Base-by-base conservation (phyloP, 768 basidiomycete species). In the Exidia glandulosa region DNA sequence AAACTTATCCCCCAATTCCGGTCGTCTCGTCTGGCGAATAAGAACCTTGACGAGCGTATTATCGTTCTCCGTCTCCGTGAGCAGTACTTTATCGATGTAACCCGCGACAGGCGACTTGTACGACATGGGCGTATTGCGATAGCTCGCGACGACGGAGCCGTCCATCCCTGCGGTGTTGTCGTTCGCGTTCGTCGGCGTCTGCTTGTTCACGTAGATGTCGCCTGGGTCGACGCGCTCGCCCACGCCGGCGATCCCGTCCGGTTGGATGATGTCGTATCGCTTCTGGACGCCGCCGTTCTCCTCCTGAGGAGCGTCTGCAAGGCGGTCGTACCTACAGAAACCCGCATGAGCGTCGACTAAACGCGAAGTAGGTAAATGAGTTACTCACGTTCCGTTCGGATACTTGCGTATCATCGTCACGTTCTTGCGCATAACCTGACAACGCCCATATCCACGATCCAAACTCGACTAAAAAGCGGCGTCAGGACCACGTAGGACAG, bases 1-100 rank as follows among this genome's bases (percentile, higher is more conserved):
- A 72, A 99, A 99, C 75, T 99, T 99, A 77, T 99, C 96, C 2
- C 96, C 96, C 50, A 98, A 77, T 68, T 99, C 96, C 50, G 96
- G 96, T 59, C 92, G 80, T 70, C 96, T 81, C 19, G 96, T 99
- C 75, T 99, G 96, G 32, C 96, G 86, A 67, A 97, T 92, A 67
- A 98, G 79, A 45, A 98, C 93, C 74, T 99, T 99, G 79, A 99
- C 90, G 62, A 99, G 77, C 16, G 90, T 91, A 71, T 95, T 91
- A 72, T 97, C 94, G 67, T 90, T 92, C 67, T 98, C 95, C 9
- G 92, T 94, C 69, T 97, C 93, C 62, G 90, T 94, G 64, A 99
- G 83, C 84, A 99, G 84, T 67, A 98, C 91, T 72, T 98, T 97
- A 81, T 99, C 96, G 65, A 99, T 87, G 68, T 94, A 86, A 23